Evolutionary conservation across 768 basidiomycete species (phyloP), one percentile per base, ranked within the genome.

Genomic region (Dictyophora rubrovolvata): DNA sequence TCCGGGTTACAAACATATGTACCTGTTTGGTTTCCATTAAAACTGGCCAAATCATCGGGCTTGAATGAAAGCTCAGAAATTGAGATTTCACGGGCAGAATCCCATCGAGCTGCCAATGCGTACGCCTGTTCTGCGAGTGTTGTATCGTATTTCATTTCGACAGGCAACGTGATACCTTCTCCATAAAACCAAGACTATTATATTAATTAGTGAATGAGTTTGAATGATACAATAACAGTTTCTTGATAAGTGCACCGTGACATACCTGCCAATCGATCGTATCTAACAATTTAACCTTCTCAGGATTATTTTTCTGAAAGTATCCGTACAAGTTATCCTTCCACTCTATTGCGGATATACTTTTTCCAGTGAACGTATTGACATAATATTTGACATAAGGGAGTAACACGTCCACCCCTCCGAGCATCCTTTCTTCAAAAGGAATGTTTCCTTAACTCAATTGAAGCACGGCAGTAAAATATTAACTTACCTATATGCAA

Each of bases 321-420:
- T 85, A 93, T 6, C 64, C 73, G 65, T 86, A 89, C 12, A 95
- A 71, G 66, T 94, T 88, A 0, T 75, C 73, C 65, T 88, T 87
- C 92, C 92, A 95, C 63, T 92, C 77, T 28, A 82, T 74, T 0
- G 91, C 93, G 12, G 85, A 86, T 68, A 93, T 91, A 62, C 87
- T 89, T 70, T 84, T 80, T 7, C 90, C 87, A 65, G 82, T 84
- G 71, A 86, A 95, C 0, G 86, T 89, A 55, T 77, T 75, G 48
- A 89, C 87, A 67, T 95, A 95, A 67, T 90, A 82, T 63, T 78
- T 81, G 54, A 89, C 80, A 66, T 94, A 94, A 0, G 90, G 90
- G 18, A 92, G 71, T 74, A 95, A 92, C 16, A 82, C 79, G 50
- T 93, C 83, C 56, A 91, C 73, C 2, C 90, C 90, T n/a, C 90